phyloP scores from a whole-genome alignment of 805 yeast species.

The Cyberlindnera maritima region DNA sequence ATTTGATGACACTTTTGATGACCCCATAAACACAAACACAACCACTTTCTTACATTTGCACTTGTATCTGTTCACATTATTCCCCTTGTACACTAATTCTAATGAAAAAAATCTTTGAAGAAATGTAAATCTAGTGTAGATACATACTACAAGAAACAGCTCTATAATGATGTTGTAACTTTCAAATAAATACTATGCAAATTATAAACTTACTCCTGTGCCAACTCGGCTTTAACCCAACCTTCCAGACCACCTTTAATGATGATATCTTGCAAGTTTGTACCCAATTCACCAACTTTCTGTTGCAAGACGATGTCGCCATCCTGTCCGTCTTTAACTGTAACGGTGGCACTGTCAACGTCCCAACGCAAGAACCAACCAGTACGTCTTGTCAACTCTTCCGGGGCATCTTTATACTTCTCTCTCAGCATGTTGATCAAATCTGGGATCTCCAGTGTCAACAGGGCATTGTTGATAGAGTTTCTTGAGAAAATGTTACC shows the following conservation, averaged over 20 bases:
- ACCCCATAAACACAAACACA: constrained; percentile 2
- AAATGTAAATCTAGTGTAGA: too few relatives aligned
- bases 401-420: constrained; percentile 48
- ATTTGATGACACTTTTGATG: constrained; percentile 1
- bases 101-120: constrained; percentile 1
- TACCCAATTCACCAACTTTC: constrained; percentile 94
- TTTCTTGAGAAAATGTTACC: constrained; percentile 96
- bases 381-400: constrained; percentile 89
- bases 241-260: constrained; percentile 98
- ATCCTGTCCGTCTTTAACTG: constrained; percentile 62
- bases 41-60: not conserved
- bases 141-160: too few relatives aligned
- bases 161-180: not conserved
- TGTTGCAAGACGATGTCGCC: constrained; percentile 65
- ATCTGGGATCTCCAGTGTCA: constrained; percentile 91
- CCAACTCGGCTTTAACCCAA: constrained; percentile 83
- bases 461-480: constrained; percentile 91
- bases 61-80: constrained; percentile 1
- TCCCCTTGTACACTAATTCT: constrained; percentile 11
- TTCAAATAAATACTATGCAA: not conserved
- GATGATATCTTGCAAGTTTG: constrained; percentile 93
- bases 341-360: constrained; percentile 78
- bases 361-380: constrained; percentile 94
- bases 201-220: constrained; percentile 8
- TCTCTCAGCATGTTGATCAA: constrained; percentile 75